Conservation (phyloP, 257 asterid genomes). For the Plantago ovata region DNA sequence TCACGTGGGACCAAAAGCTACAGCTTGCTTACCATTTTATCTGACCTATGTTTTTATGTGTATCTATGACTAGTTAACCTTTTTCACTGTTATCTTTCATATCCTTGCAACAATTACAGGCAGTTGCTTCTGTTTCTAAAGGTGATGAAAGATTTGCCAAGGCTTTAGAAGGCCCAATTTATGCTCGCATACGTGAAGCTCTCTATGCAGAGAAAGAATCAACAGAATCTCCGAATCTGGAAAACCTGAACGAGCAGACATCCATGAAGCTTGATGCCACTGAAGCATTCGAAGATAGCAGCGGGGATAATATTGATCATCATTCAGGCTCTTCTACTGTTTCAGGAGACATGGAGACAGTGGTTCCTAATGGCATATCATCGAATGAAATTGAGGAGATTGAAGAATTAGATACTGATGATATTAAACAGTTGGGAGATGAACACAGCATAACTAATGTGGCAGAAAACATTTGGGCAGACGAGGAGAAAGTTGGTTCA, state of each 20-base stretch:
- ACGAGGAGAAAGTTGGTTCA: slow-evolving; percentile 17
- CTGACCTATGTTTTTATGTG: too few relatives aligned
- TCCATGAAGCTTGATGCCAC: slow-evolving; percentile 21
- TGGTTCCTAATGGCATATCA: slow-evolving; percentile 17
- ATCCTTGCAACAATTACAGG: slow-evolving; percentile 41
- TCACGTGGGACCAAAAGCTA: neutral
- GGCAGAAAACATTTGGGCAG: slow-evolving; percentile 20
- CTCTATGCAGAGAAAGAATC: slow-evolving; percentile 37
- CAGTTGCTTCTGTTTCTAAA: slow-evolving; percentile 61
- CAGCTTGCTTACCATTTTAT: neutral
- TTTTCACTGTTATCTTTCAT: slow-evolving; percentile 10
- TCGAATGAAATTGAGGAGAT: slow-evolving; percentile 51
- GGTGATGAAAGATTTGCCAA: slow-evolving; percentile 49
- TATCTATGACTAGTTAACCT: neutral
- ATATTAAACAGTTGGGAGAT: slow-evolving; percentile 19
- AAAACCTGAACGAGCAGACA: slow-evolving; percentile 12
- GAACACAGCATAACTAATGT: slow-evolving; percentile 21
- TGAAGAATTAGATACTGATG: slow-evolving; percentile 36
- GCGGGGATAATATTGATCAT: slow-evolving; percentile 13
- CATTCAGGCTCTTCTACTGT: slow-evolving; percentile 6
- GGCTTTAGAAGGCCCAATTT: slow-evolving; percentile 58
- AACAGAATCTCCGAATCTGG: slow-evolving; percentile 20
- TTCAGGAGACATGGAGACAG: slow-evolving; percentile 22
- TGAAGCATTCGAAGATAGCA: slow-evolving; percentile 19
- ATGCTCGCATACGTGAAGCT: slow-evolving; percentile 44